Base-by-base conservation (phyloP, 2,329 filamentous ascomycete genomes). In the Aspergillus awamori region DNA sequence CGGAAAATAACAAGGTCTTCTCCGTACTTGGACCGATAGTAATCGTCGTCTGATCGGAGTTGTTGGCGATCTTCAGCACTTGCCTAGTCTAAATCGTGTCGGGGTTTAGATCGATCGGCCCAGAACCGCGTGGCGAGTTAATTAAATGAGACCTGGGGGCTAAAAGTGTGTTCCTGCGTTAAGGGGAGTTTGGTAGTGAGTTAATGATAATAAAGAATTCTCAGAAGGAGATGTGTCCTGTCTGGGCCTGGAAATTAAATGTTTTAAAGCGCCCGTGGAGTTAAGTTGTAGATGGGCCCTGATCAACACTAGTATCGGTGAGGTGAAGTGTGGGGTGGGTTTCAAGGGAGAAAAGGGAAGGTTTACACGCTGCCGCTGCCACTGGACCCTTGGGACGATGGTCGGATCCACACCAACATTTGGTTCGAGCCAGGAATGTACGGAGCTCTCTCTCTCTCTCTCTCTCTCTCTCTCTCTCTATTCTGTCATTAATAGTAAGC, bases 291-390 rank as follows among this genome's bases (percentile, higher is more conserved):
- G 33, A 33, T 33, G 30, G 60, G 53, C 17, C n/a, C 39, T 20
- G 39, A 56, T 47, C 24, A 30, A 17, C 22, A 10, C 24, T 17
- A 26, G 28, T 30, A 30, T 26, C 24, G 22, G 20, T 43, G 17
- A n/a, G 41, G 33, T 7, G 52, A 33, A 38, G 20, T 33, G 28
- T 38, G 54, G 36, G 47, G 53, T 56, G 45, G 26, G 49, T 59
- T 55, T 62, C 57, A 63, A 43, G 47, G 56, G 49, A 62, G 59
- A 63, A 62, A 63, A 43, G 52, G 59, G 62, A 59, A 62, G 53
- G 59, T 62, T 57, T 39, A 63, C 53, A 63, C 59, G 53, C 36
- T 38, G 53, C 38, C 39, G 11, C 20, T 36, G 36, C 51, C 30
- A 41, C 33, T 26, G 52, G 52, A 53, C 38, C 52, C 52, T 53